Evolutionary conservation across 768 basidiomycete species (phyloP).

Genomic region (Pulveroboletus sp.): DNA sequence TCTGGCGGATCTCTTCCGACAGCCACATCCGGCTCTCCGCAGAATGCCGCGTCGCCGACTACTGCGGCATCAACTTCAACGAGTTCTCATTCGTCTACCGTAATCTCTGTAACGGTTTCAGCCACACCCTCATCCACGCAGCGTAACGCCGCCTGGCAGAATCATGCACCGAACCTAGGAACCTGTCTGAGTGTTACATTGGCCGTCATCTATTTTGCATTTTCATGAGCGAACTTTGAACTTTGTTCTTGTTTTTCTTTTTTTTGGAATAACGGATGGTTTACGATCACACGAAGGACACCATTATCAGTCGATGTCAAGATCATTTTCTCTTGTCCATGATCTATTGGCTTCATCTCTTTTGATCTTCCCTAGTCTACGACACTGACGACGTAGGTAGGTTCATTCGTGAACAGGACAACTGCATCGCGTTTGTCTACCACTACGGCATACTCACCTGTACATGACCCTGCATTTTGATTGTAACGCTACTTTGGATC

Average conservation of each 20-base stretch:
- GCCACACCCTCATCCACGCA: constrained; percentile 9
- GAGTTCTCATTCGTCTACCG: constrained; percentile 1
- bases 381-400: constrained; percentile 16
- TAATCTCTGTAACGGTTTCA: constrained; percentile 4
- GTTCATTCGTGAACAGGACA: constrained; percentile 8
- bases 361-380: constrained; percentile 9
- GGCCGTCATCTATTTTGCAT: constrained; percentile 10
- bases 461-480: constrained; percentile 22
- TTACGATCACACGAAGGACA: constrained; percentile 4
- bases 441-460: constrained; percentile 18
- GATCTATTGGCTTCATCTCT: not conserved
- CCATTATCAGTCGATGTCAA: constrained; percentile 10
- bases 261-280: constrained; percentile 10
- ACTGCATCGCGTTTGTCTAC: constrained; percentile 7
- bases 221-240: constrained; percentile 18
- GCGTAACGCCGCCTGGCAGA: constrained; percentile 25
- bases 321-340: constrained; percentile 18
- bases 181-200: constrained; percentile 17
- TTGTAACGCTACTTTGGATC: constrained; percentile 14
- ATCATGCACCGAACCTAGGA: constrained; percentile 11
- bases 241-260: constrained; percentile 9
- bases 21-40: not conserved
- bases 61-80: not conserved
- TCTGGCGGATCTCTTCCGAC: not conserved
- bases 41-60: not conserved